Base-by-base conservation (phyloP, 2,329 filamentous ascomycete genomes). In the Xylariomycetidae sp. region DNA sequence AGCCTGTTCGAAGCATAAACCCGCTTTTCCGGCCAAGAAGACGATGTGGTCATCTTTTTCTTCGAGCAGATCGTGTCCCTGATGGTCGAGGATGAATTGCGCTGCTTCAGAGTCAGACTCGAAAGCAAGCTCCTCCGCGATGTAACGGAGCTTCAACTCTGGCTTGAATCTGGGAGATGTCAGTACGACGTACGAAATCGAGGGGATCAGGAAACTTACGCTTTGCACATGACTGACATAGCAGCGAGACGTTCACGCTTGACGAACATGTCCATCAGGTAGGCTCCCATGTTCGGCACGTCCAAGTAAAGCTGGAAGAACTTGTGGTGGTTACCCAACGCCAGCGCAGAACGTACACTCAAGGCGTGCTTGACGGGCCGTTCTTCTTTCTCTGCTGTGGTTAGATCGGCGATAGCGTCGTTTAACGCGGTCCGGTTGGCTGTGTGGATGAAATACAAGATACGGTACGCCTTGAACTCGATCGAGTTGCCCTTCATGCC, bases 181-280 rank as follows among this genome's bases (percentile, higher is more conserved):
- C 65, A 82, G 74, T 50, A 51, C 28, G 24, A 10, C 10, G n/a
- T n/a, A 28, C 8, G 8, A 22, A 8, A 14, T n/a, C 5, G 14
- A 18, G 14, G 19, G 25, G 16, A 14, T 10, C n/a, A 0, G 23
- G 13, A 10, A n/a, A 78, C 90, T 69, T 68, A 98, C 92, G 85
- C 80, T 85, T 76, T 93, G 76, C 88, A 95, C 49, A 98, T 92
- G 59, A 82, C 86, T 59, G 87, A 82, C 56, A 98, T 67, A 46
- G 92, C 92, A 56, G 83, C 81, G 47, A 98, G 76, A 52, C 92
- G 85, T 68, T 98, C 90, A 56, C 92, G 82, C 53, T 81, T 81
- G 59, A 96, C 84, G 68, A 98, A 96, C 86, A 95, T 95, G 68
- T 98, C 92, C 85, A 98, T 94, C 32, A 98, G 76, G 64, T 96